phyloP scores from a whole-genome alignment of 306 rosid genomes.

The Trifolium dubium region DNA sequence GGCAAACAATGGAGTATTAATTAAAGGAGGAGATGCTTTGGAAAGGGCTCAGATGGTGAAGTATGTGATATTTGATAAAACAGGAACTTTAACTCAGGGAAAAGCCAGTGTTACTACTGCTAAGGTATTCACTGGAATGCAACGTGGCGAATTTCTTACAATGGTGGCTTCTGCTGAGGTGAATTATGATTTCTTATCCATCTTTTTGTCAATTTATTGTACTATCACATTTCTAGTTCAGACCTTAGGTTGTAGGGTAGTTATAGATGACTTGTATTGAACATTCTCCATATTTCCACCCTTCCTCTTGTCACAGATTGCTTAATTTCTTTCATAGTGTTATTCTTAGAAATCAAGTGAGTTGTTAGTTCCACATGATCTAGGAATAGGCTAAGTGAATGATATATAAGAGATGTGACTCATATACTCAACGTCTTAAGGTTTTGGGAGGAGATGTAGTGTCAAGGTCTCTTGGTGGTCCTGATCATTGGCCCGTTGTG shows the following conservation, averaged over 20 bases:
- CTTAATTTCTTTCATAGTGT: conserved; percentile 31
- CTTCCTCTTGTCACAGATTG: not conserved
- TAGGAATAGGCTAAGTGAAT: not conserved
- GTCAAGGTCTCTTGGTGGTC: not conserved
- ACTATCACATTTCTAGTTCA: conserved; percentile 19
- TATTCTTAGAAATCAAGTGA: not conserved
- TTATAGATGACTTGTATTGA: conserved; percentile 6
- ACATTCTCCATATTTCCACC: conserved; percentile 28
- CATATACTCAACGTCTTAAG: not conserved
- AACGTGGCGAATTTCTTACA: conserved; percentile 86
- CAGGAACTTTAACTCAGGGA: conserved; percentile 98
- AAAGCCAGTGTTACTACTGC: conserved; percentile 83
- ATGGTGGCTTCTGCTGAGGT: conserved; percentile 99
- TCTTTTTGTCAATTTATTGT: conserved; percentile 3
- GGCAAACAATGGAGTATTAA: conserved; percentile 91
- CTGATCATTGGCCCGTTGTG: not conserved
- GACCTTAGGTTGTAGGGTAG: conserved; percentile 19
- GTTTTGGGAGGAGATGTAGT: not conserved
- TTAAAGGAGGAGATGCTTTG: conserved; percentile 98
- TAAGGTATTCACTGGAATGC: conserved; percentile 81
- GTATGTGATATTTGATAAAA: conserved; percentile 92
- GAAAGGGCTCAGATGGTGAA: conserved; percentile 93
- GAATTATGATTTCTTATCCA: conserved; percentile 38
- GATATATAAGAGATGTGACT: not conserved
- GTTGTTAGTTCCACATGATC: not conserved